These are phyloP conservation scores for Hymenotorrendiella dingleyae DNA, from an alignment of 2,329 filamentous ascomycete species.

Conservation along the genomic window DNA sequence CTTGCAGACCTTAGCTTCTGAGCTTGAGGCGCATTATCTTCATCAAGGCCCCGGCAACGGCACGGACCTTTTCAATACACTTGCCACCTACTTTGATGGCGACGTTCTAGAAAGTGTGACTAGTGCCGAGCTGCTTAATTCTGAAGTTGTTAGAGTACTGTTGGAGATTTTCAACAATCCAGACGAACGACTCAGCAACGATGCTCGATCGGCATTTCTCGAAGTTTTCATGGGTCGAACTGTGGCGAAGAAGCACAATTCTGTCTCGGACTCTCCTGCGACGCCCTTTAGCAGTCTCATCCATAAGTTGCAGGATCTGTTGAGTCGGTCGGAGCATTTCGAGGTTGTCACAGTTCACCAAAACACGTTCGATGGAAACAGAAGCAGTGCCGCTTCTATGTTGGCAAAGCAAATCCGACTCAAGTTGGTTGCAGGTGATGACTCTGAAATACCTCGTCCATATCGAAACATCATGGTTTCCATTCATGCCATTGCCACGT, in stretches of 20 bases:
- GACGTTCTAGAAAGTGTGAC: constrained; percentile 90
- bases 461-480: constrained; percentile 97
- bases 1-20: constrained; percentile 63
- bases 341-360: constrained; percentile 95
- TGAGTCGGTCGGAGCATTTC: constrained; percentile 96
- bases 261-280: constrained; percentile 61
- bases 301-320: constrained; percentile 88
- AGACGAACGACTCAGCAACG: constrained; percentile 52
- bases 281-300: constrained; percentile 89
- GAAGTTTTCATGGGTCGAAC: constrained; percentile 84
- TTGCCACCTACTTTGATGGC: constrained; percentile 81
- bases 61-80: constrained; percentile 60
- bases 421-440: constrained; percentile 81
- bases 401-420: constrained; percentile 91
- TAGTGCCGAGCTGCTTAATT: constrained; percentile 87
- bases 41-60: constrained; percentile 50
- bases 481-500: constrained; percentile 96
- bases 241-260: constrained; percentile 56
- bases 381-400: constrained; percentile 91
- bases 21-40: constrained; percentile 68
- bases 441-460: constrained; percentile 78
- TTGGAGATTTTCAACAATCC: constrained; percentile 75
- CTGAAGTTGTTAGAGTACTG: constrained; percentile 79
- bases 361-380: constrained; percentile 82
- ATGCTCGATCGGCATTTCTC: constrained; percentile 77